phyloP scores from a whole-genome alignment of 257 asterid genomes.

The Nicotiana undulata region DNA sequence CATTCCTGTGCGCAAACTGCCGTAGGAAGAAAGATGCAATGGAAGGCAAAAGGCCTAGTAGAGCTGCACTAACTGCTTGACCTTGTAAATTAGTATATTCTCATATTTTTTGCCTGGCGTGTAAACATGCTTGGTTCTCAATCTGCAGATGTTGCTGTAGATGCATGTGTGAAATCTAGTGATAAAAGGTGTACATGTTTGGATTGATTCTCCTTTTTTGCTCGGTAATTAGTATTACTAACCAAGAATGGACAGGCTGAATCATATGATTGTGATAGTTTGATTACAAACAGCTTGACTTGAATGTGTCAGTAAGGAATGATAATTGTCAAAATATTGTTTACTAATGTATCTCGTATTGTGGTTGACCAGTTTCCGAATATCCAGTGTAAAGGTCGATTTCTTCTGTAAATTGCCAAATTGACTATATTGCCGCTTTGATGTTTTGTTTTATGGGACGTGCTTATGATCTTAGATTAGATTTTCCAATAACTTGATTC shows the following conservation, averaged over 20 bases:
- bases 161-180: constrained; percentile 29
- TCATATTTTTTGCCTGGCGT: constrained; percentile 33
- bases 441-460: background rate
- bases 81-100: constrained; percentile 22
- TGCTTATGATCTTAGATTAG: too few relatives aligned
- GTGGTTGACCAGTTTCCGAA: background rate
- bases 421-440: background rate
- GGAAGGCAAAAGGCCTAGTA: constrained; percentile 75
- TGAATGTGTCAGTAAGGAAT: constrained; percentile 38
- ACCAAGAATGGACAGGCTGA: constrained; percentile 30
- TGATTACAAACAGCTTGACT: constrained; percentile 34
- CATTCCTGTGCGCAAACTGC: constrained; percentile 86
- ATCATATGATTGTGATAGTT: constrained; percentile 22
- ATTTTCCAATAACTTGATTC: too few relatives aligned
- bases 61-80: constrained; percentile 40
- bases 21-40: constrained; percentile 88
- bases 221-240: constrained; percentile 18
- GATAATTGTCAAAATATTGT: constrained; percentile 10
- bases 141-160: constrained; percentile 25
- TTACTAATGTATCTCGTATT: background rate
- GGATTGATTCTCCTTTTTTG: constrained; percentile 20
- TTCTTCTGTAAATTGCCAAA: background rate
- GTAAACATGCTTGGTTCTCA: constrained; percentile 35
- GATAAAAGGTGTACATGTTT: constrained; percentile 26
- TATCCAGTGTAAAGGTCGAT: background rate